Evolutionary conservation across 1,139 yeast genomes (phyloP), one percentile per base, ranked within the genome.

Genomic region (Neolecta irregularis): DNA sequence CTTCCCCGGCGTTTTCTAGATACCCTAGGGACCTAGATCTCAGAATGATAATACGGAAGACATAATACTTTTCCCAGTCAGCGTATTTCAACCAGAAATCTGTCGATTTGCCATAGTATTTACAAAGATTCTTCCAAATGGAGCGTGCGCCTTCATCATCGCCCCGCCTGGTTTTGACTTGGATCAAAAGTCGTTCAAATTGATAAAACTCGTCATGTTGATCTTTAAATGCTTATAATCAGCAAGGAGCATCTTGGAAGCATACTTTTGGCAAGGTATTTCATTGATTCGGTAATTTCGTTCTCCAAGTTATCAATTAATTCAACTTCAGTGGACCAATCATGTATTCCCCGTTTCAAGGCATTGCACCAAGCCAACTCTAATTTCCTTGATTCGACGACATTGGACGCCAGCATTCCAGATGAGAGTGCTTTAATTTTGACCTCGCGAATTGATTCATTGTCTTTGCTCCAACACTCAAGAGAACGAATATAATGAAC

Each of bases 21-120:
- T 42, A 23, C 11, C 34, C 26, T 21, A 21, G 30, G 22, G 13
- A 16, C 16, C 30, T 32, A 24, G 16, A 24, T 2, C 24, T 22
- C 20, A 22, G 18, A 16, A 24, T 24, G 25, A 13, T 17, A n/a
- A 16, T 16, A n/a, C 5, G 19, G 5, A 17, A 32, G 22, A 54
- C 53, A 40, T 56, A 45, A 23, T 53, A 44, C 32, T 48, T 50
- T 40, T 63, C 68, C 51, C 65, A 61, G 4, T 60, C 57, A 30
- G 55, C 50, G 6, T 62, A 61, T 36, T 53, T 58, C 5, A 69
- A 41, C 77, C 77, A 73, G 7, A 64, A 57, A 18, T 64, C 70
- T 11, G 61, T 49, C 41, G 65, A 62, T 3, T 47, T 40, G 0
- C 51, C 42, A 37, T 57, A 64, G 1, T 39, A 44, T 3, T 48